Evolutionary conservation across 2,329 filamentous ascomycete genomes (phyloP), one percentile per base, ranked within the genome.

Genomic region (Fusarium palustre): DNA sequence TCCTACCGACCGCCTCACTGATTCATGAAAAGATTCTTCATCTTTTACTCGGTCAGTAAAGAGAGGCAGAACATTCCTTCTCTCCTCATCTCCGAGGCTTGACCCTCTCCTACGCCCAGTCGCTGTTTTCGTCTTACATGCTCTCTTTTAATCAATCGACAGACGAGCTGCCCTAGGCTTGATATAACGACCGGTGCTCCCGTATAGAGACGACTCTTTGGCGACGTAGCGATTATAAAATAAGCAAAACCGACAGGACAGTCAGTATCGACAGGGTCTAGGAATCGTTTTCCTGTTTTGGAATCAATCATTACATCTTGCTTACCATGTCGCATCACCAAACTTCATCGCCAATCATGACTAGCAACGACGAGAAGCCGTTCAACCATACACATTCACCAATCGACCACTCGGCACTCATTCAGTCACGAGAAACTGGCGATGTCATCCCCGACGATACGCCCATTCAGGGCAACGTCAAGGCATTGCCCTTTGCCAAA

Each of bases 391-490:
- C 76, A 13, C 69, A 78, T 15, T 55, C 62, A 5, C 68, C 77
- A 67, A 72, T 74, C 18, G 79, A 81, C 52, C 76, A 79, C 61
- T 70, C 78, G n/a, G 77, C 82, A 6, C 78, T 88, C 47, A 77
- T 85, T 5, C 86, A 89, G 71, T 90, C 89, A 49, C 83, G 88
- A 45, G 89, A 91, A 75, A 86, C 85, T 16, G 89, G 88, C 36
- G 86, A 87, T 59, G 79, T 85, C 7, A 75, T 85, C 5, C 85
- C 87, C 3, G 80, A 83, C 54, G 82, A 81, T 55, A 68, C 72
- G 20, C 75, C 77, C 20, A 63, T 73, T 53, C 67, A 77, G 31
- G 72, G 72, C 20, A 72, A 78, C 55, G 70, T 77, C 55, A 81
- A 83, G 68, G 76, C 78, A 18, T 79, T 83, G 38, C 85, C 86